Evolutionary conservation across 345 rosid genomes (phyloP), one percentile per base, ranked within the genome.

Genomic region (Linum trigynum): DNA sequence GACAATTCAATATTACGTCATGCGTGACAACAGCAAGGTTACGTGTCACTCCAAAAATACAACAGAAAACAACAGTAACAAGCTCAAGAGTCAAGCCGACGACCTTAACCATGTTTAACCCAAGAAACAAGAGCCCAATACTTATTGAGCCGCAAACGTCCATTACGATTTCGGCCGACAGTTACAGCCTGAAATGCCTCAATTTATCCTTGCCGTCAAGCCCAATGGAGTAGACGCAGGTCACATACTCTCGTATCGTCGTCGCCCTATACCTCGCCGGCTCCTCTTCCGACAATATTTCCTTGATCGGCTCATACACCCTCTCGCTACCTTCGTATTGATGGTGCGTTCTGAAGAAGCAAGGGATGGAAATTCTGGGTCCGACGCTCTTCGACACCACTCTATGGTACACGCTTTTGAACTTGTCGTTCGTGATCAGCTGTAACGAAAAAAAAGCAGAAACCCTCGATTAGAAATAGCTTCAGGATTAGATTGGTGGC

Each of bases 201-300:
- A 61, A 32, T 39, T 39, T 40, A 15, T 48, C 39, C 50, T n/a
- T 39, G 23, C 48, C 64, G 15, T 39, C 48, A 39, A 36, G 64
- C 48, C 64, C 64, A 11, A n/a, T 61, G 23, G 41, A 38, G 64
- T 61, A n/a, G 1, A 36, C 16, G 11, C 5, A 2, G 14, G 32
- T 1, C 5, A 61, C 3, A 23, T 10, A 38, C n/a, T 80, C 81
- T 11, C 75, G 32, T 2, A 71, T 36, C 1, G 76, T 59, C 10
- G 71, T 72, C 17, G 71, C 77, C 37, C 73, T 17, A 65, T 78
- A 76, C 14, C 71, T 38, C 1, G 81, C 71, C 0, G 82, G 81
- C 8, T 67, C 67, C 11, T 78, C 59, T 35, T 79, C 76, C 1
- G 83, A 79, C 42, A 76, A 16, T 45, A 79, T 15, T 7, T 82